Evolutionary conservation across 176 grass and related monocot species (phyloP).

Genomic region (Oryza glaberrima): DNA sequence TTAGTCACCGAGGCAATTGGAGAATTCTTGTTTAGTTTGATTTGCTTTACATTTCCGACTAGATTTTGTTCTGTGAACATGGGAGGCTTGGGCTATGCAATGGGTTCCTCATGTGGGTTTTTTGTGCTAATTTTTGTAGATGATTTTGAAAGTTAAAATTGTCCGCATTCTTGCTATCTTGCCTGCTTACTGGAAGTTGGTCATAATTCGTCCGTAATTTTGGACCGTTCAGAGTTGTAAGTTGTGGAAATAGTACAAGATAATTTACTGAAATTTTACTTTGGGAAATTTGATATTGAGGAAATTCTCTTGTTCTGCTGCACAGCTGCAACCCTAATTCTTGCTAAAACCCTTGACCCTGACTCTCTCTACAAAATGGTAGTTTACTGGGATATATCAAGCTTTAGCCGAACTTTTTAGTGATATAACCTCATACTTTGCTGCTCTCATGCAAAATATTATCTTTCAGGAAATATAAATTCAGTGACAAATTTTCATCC

Average conservation of each 20-base stretch:
- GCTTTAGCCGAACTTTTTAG: background rate
- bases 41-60: constrained; percentile 37
- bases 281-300: background rate
- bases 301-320: background rate
- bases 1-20: constrained; percentile 1
- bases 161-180: background rate
- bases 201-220: background rate
- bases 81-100: background rate
- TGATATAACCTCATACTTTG: background rate
- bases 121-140: background rate
- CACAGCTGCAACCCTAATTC: background rate
- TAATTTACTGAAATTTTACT: constrained; percentile 7
- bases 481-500: constrained; percentile 1
- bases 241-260: background rate
- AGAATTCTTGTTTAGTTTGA: background rate
- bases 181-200: background rate
- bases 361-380: background rate
- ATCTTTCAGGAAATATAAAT: constrained; percentile 16
- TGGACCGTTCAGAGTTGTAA: background rate
- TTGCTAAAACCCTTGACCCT: constrained; percentile 17
- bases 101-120: constrained; percentile 1
- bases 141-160: constrained; percentile 17
- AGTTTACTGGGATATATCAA: background rate
- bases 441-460: constrained; percentile 21
- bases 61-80: constrained; percentile 12